Evolutionary conservation across 1,139 yeast species (phyloP).

Genomic region (Suhomyces guaymorum): DNA sequence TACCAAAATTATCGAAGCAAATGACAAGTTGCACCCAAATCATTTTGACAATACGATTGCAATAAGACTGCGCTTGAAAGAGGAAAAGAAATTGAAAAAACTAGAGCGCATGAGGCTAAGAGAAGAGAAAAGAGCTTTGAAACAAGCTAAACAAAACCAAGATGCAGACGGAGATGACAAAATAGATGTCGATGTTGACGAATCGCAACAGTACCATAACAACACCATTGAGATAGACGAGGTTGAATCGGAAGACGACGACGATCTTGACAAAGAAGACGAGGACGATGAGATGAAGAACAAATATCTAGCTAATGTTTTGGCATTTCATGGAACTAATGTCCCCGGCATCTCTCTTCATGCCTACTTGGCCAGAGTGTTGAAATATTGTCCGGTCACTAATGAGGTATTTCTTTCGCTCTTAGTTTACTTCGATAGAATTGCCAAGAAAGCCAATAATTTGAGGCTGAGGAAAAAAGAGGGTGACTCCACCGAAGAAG

Average conservation of each 20-base stretch:
- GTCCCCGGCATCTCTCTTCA: slow-evolving; percentile 91
- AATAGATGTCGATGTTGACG: slow-evolving; percentile 16
- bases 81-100: slow-evolving; percentile 33
- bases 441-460: slow-evolving; percentile 82
- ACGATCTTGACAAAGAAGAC: slow-evolving; percentile 33
- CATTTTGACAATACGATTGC: slow-evolving; percentile 58
- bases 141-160: slow-evolving; percentile 17
- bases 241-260: slow-evolving; percentile 17
- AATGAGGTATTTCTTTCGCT: slow-evolving; percentile 91
- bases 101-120: slow-evolving; percentile 19
- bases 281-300: slow-evolving; percentile 51
- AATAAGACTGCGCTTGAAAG: slow-evolving; percentile 45
- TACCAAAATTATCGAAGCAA: slow-evolving; percentile 88
- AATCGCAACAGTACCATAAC: slow-evolving; percentile 7
- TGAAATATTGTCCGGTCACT: slow-evolving; percentile 96
- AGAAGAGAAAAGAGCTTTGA: slow-evolving; percentile 18
- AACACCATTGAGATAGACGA: slow-evolving; percentile 12
- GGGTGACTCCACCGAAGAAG: slow-evolving; percentile 14
- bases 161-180: slow-evolving; percentile 19
- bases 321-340: slow-evolving; percentile 94
- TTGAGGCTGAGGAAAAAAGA: slow-evolving; percentile 31
- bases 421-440: slow-evolving; percentile 90
- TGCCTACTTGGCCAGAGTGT: slow-evolving; percentile 83
- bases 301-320: slow-evolving; percentile 67
- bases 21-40: slow-evolving; percentile 78